Base-by-base conservation (phyloP, 768 basidiomycete species). In the Mycena vitilis region DNA sequence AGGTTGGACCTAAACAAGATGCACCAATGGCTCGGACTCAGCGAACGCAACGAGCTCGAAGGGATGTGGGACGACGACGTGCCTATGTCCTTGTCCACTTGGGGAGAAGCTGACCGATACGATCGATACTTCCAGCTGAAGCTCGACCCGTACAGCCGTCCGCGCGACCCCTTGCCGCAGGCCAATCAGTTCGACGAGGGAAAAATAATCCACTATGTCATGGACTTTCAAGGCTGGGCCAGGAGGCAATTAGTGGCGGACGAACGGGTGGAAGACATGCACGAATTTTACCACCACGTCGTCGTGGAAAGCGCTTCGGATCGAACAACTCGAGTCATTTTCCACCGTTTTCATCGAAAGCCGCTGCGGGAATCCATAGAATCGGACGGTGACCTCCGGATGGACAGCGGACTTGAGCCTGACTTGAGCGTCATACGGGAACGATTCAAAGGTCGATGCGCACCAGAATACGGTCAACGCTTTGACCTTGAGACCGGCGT, bases 91-190 rank as follows among this genome's bases (percentile, higher is more conserved):
- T 6, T 25, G n/a, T 51, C 12, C 8, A n/a, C 0, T 7, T 8
- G 2, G 56, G 55, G 0, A 2, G 30, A 30, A 30, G 30, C 30
- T 30, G 20, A 8, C 0, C 47, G 56, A 0, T 58, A 53, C 55
- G 63, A 65, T 38, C 5, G 16, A 2, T 65, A 37, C 49, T 13
- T 65, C 9, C 56, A 65, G 18, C 37, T 65, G 0, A 58, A 52
- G 16, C 23, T 58, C 23, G 37, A 51, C 8, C 55, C 55, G 4
- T 44, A 42, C 20, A 0, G 20, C 0, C 12, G 45, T 15, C 0
- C 34, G 0, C 34, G 36, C 3, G 1, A 22, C 0, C 34, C n/a
- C 2, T 6, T 36, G 1, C 54, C 30, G 0, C 3, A 3, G 30
- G 30, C 5, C 5, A 4, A 9, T 6, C 6, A 5, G 5, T 10